Percentiles rank a stretch among this genome's conserved stretches.
Conservation (phyloP, 139 green algal species). For the Chlorella sp. region DNA sequence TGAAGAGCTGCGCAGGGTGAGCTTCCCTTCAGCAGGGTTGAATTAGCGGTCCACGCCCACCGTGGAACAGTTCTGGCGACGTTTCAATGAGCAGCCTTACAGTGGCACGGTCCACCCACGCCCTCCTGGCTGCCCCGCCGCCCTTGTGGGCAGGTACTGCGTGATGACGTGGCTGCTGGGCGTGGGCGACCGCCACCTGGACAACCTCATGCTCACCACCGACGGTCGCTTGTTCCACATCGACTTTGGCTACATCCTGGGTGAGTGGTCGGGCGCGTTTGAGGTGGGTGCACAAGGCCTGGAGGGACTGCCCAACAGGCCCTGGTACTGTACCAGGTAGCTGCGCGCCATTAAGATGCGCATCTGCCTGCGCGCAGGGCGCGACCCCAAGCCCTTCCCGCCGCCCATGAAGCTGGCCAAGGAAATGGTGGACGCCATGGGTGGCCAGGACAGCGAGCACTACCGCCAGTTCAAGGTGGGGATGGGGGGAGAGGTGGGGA, state of each 20-base stretch:
- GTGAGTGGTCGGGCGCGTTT: conserved; percentile 22
- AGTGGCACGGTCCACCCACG: too few species aligned
- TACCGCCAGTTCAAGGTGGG: conserved; percentile 73
- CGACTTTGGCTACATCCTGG: conserved; percentile 98
- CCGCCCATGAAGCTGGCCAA: conserved; percentile 95
- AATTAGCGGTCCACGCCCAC: too few species aligned
- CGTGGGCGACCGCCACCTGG: conserved; percentile 93
- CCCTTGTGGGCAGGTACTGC: conserved; percentile 71
- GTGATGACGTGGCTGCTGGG: conserved; percentile 99
- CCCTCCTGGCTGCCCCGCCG: too few species aligned
- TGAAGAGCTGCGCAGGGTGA: conserved; percentile 88
- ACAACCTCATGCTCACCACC: conserved; percentile 94
- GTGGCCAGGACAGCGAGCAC: conserved; percentile 74
- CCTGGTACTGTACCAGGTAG: not conserved
- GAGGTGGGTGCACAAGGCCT: too few species aligned
- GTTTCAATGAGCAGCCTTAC: too few species aligned
- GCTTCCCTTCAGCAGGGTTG: too few species aligned
- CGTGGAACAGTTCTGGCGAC: too few species aligned
- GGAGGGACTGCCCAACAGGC: too few species aligned
- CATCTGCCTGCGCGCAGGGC: conserved; percentile 12
- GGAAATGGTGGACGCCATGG: conserved; percentile 96
- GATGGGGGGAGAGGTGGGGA: not conserved
- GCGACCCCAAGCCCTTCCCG: conserved; percentile 96
- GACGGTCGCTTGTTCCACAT: conserved; percentile 97
- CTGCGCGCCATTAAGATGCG: not conserved